These are phyloP conservation scores for Marasmius oreades DNA, from an alignment of 1,284 basidiomycete species.

Conservation along the genomic window DNA sequence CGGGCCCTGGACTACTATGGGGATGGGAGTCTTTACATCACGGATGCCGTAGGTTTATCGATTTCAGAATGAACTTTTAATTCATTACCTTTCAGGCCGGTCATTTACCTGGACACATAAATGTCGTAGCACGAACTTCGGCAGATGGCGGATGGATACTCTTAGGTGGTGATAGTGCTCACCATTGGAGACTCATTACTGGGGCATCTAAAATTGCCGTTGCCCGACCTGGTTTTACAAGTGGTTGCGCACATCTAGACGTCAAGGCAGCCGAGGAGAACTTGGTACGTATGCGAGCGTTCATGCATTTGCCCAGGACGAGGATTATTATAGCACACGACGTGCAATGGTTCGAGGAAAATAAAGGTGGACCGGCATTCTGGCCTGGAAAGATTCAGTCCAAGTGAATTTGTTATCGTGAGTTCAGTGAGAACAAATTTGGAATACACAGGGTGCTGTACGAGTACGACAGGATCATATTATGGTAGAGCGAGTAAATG, in stretches of 20 bases:
- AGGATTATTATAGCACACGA: conserved; percentile 53
- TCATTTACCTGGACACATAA: conserved; percentile 51
- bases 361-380: conserved; percentile 35
- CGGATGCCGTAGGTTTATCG: conserved; percentile 34
- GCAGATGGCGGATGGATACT: conserved; percentile 54
- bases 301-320: conserved; percentile 37
- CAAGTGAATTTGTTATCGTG: too few species aligned
- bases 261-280: conserved; percentile 38
- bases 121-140: conserved; percentile 52
- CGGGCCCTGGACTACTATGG: conserved; percentile 49
- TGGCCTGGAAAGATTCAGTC: conserved; percentile 43
- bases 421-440: too few species aligned
- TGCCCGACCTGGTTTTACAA: conserved; percentile 19
- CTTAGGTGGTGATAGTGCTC: conserved; percentile 53
- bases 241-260: conserved; percentile 42
- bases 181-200: conserved; percentile 48
- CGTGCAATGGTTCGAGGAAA: conserved; percentile 44
- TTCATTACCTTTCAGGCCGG: conserved; percentile 29
- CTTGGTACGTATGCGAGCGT: conserved; percentile 35
- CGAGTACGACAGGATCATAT: too few species aligned
- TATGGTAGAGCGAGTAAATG: too few species aligned
- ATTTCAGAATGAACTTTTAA: background rate
- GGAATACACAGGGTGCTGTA: too few species aligned
- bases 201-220: conserved; percentile 41
- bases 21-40: conserved; percentile 54